phyloP scores from a whole-genome alignment of 306 rosid genomes.

The Cucurbita moschata region DNA sequence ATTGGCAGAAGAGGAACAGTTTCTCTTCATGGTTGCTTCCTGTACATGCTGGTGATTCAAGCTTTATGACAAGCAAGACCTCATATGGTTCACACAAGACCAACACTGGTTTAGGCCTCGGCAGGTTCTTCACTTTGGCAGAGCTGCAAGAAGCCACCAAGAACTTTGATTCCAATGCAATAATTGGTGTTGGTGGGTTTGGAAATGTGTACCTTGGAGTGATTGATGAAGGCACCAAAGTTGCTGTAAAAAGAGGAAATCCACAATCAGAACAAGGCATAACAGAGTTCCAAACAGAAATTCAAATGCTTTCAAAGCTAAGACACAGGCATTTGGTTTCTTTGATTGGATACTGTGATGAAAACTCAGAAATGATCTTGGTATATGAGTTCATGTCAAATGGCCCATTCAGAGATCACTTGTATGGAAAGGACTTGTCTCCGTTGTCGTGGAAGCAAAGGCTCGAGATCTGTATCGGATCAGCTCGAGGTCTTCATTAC shows the following conservation, averaged over 20 bases:
- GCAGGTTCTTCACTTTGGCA: constrained; percentile 27
- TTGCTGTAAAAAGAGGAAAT: constrained; percentile 37
- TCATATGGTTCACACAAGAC: constrained; percentile 22
- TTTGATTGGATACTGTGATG: constrained; percentile 38
- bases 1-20: constrained; percentile 43
- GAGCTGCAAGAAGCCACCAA: constrained; percentile 38
- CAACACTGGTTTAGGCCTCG: constrained; percentile 26
- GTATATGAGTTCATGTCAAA: constrained; percentile 46
- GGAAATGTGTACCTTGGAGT: constrained; percentile 31
- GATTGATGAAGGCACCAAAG: constrained; percentile 28
- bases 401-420: constrained; percentile 38
- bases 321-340: constrained; percentile 44
- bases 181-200: constrained; percentile 43
- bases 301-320: constrained; percentile 39
- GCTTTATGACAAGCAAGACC: constrained; percentile 28
- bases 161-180: constrained; percentile 26
- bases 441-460: constrained; percentile 32
- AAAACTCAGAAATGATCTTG: constrained; percentile 35
- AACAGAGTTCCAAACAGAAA: constrained; percentile 36
- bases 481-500: constrained; percentile 40
- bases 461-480: constrained; percentile 31
- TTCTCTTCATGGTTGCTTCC: constrained; percentile 46
- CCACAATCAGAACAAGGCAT: constrained; percentile 40
- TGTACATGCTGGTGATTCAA: constrained; percentile 24
- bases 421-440: constrained; percentile 27